phyloP scores from a whole-genome alignment of 768 basidiomycete species.

The Kwoniella bestiolae region DNA sequence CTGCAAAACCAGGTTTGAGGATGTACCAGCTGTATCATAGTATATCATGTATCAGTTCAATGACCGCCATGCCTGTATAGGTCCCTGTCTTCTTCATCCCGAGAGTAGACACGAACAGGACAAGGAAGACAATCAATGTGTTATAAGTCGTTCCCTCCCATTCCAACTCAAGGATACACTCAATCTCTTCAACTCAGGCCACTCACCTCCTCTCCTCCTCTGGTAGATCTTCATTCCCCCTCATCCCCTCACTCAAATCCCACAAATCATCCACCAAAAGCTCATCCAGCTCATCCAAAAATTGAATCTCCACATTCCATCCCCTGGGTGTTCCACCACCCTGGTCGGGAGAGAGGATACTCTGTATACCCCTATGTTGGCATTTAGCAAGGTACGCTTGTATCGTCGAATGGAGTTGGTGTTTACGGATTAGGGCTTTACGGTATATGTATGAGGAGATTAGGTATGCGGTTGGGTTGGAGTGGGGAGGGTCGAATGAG shows the following conservation, averaged over 20 bases:
- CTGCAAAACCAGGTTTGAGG: slow-evolving; percentile 95
- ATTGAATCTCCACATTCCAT: slow-evolving; percentile 82
- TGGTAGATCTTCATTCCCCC: slow-evolving; percentile 55
- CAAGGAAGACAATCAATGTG: background rate
- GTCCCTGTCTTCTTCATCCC: too few relatives aligned
- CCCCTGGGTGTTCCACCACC: slow-evolving; percentile 68
- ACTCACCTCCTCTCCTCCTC: slow-evolving; percentile 48
- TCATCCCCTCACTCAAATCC: slow-evolving; percentile 73
- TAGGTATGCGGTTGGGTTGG: slow-evolving; percentile 61
- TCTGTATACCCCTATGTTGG: slow-evolving; percentile 60
- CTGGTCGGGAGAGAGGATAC: slow-evolving; percentile 60
- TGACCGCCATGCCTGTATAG: too few relatives aligned
- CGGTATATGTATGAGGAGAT: slow-evolving; percentile 86
- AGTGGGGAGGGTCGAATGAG: slow-evolving; percentile 72
- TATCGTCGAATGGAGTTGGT: slow-evolving; percentile 79
- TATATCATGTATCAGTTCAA: background rate
- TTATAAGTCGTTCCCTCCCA: too few relatives aligned
- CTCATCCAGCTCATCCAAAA: slow-evolving; percentile 93
- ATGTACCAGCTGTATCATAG: slow-evolving; percentile 74
- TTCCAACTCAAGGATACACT: slow-evolving; percentile 7
- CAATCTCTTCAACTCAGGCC: too few relatives aligned
- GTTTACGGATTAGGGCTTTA: slow-evolving; percentile 92
- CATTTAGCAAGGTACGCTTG: slow-evolving; percentile 72
- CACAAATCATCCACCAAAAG: slow-evolving; percentile 90
- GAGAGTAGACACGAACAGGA: too few relatives aligned